A percentile compares a stretch with the other conserved stretches of the same genome.
phyloP scores from a whole-genome alignment of 208 protist genomes.

The Trypanosoma caninum region DNA sequence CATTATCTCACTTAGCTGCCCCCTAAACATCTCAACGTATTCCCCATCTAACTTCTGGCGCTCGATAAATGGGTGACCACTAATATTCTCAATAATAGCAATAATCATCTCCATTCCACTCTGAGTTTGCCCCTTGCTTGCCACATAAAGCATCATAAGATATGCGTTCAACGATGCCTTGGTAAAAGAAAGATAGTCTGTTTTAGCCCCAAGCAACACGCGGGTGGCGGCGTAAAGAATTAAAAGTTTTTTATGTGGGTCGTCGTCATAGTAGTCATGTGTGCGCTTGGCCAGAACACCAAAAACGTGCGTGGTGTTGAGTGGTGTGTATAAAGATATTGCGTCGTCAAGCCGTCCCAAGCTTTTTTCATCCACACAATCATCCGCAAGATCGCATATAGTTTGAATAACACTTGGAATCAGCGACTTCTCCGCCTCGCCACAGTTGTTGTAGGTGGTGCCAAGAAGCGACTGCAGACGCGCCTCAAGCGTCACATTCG shows the following conservation, averaged over 20 bases:
- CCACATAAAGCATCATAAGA: conserved; percentile 76
- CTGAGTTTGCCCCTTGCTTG: conserved; percentile 57
- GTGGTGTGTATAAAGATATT: conserved; percentile 58
- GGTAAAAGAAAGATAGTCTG: conserved; percentile 40
- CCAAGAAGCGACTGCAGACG: conserved; percentile 65
- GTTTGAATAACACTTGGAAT: conserved; percentile 68
- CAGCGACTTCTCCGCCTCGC: conserved; percentile 51
- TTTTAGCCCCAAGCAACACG: conserved; percentile 54
- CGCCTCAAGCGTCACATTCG: conserved; percentile 63
- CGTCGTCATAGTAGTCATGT: conserved; percentile 63
- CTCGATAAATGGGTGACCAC: conserved; percentile 58
- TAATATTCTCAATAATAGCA: conserved; percentile 70
- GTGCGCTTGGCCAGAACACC: conserved; percentile 81
- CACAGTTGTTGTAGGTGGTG: conserved; percentile 70
- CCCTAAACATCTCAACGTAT: conserved; percentile 53
- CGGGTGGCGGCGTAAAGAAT: conserved; percentile 75
- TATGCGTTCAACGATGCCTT: conserved; percentile 66
- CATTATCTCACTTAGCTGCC: conserved; percentile 62
- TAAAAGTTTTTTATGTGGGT: conserved; percentile 79
- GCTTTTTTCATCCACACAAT: conserved; percentile 56
- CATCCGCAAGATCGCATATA: conserved; percentile 65
- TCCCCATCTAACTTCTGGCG: conserved; percentile 48
- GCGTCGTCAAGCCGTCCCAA: conserved; percentile 51
- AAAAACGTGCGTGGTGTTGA: conserved; percentile 70
- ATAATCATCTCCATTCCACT: conserved; percentile 65